Evolutionary conservation across 1,139 yeast species (phyloP).

Genomic region (Geotrichum cucujoidarum): DNA sequence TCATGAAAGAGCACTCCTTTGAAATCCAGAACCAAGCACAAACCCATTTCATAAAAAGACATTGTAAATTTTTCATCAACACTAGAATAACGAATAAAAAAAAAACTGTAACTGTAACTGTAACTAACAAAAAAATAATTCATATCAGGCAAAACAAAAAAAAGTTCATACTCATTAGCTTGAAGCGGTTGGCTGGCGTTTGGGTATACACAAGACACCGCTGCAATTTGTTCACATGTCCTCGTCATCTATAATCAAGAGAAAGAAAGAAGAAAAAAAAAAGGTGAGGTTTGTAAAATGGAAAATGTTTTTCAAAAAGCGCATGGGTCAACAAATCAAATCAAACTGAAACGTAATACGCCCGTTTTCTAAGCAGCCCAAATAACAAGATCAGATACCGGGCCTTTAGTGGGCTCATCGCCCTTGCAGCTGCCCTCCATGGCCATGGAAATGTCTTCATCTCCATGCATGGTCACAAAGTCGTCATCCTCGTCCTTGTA

Average conservation of each 20-base stretch:
- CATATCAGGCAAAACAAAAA: background rate
- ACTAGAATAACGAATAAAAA: no score
- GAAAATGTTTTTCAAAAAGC: background rate
- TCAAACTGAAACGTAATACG: background rate
- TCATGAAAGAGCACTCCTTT: no score
- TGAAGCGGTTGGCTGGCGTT: no score
- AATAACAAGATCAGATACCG: conserved; percentile 13
- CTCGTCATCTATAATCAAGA: no score
- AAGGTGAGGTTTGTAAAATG: no score
- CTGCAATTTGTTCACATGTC: no score
- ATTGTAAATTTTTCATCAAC: no score
- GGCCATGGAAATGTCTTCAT: conserved; percentile 59
- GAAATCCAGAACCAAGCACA: no score
- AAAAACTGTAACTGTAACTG: no score
- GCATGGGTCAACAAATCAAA: background rate
- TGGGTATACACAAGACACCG: no score
- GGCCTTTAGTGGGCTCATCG: conserved; percentile 1
- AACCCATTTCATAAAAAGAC: no score
- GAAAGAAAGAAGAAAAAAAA: no score
- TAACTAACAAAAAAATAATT: background rate
- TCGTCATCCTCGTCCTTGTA: conserved; percentile 96
- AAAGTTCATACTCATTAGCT: background rate
- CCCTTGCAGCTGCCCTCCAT: conserved; percentile 29
- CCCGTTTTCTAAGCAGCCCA: conserved; percentile 15
- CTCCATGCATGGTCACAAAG: conserved; percentile 77